Evolutionary conservation across 129 eudicot genomes (phyloP).

Genomic region (Pseudognaphalium luteoalbum): DNA sequence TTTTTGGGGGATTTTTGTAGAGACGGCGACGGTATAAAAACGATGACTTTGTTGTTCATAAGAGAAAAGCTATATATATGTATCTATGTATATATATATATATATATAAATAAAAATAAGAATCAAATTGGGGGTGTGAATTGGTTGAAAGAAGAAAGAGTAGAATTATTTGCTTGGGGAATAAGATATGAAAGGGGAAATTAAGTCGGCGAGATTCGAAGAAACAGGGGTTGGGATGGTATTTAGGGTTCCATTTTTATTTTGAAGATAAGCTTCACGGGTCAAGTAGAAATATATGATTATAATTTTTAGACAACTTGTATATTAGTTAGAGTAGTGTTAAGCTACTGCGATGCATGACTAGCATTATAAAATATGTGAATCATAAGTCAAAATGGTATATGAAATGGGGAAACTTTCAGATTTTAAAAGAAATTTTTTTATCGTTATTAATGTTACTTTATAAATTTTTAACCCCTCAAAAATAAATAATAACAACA

Average conservation of each 20-base stretch:
- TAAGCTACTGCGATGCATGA: no score
- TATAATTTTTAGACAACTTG: no score
- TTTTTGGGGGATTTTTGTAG: constrained; percentile 16
- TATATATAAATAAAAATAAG: not conserved
- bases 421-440: no score
- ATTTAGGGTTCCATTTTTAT: not conserved
- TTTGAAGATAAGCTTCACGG: not conserved
- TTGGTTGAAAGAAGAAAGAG: constrained; percentile 11
- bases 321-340: no score
- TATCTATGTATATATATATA: not conserved
- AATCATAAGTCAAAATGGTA: no score
- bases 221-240: not conserved
- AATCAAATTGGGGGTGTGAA: not conserved
- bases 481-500: no score
- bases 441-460: no score
- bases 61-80: not conserved
- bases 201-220: not conserved
- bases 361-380: no score
- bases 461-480: no score
- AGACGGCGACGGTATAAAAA: constrained; percentile 41
- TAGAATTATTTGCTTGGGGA: constrained; percentile 10
- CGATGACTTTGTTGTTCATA: constrained; percentile 31
- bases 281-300: not conserved
- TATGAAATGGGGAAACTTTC: no score
- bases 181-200: not conserved